These are phyloP conservation scores for Aulographum hederae DNA, from an alignment of 2,329 filamentous ascomycete genomes.

Conservation along the genomic window DNA sequence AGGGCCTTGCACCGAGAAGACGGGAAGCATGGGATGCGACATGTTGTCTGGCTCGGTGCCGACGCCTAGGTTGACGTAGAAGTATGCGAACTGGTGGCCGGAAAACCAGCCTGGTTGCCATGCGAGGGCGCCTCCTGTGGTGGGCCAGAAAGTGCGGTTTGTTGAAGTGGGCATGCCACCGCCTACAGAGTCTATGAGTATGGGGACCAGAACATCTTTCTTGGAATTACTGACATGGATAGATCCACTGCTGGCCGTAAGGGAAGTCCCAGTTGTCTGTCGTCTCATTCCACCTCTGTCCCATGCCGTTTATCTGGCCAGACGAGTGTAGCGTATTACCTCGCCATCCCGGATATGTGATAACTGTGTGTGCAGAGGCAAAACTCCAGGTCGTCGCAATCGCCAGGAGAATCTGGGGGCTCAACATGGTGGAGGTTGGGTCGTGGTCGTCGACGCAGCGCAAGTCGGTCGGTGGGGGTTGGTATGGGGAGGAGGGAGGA, in stretches of 20 bases:
- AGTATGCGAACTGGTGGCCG: conserved; percentile 62
- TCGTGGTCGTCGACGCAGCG: too few species aligned
- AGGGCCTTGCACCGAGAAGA: conserved; percentile 71
- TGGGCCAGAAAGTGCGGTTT: conserved; percentile 87
- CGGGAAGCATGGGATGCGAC: conserved; percentile 62
- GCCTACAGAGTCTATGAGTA: conserved; percentile 35
- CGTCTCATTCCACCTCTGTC: conserved; percentile 24
- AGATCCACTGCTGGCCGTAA: conserved; percentile 89
- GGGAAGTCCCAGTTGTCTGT: conserved; percentile 38
- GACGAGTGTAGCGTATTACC: conserved; percentile 74
- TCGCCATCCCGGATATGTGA: conserved; percentile 74
- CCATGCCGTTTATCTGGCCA: conserved; percentile 31
- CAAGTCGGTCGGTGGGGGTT: too few species aligned
- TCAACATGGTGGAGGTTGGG: too few species aligned
- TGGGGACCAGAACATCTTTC: background rate
- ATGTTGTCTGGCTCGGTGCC: conserved; percentile 72
- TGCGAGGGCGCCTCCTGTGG: conserved; percentile 68
- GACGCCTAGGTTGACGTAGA: conserved; percentile 85
- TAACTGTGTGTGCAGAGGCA: conserved; percentile 55
- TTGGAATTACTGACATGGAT: conserved; percentile 54
- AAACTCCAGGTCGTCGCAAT: conserved; percentile 11
- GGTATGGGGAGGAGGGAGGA: too few species aligned
- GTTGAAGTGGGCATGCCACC: conserved; percentile 60
- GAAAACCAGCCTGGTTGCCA: conserved; percentile 94
- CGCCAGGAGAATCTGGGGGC: background rate